A percentile compares a stretch with the other conserved stretches of the same genome.
phyloP scores from a whole-genome alignment of 176 grass and related monocot species.

The Coix lacrymajobi region DNA sequence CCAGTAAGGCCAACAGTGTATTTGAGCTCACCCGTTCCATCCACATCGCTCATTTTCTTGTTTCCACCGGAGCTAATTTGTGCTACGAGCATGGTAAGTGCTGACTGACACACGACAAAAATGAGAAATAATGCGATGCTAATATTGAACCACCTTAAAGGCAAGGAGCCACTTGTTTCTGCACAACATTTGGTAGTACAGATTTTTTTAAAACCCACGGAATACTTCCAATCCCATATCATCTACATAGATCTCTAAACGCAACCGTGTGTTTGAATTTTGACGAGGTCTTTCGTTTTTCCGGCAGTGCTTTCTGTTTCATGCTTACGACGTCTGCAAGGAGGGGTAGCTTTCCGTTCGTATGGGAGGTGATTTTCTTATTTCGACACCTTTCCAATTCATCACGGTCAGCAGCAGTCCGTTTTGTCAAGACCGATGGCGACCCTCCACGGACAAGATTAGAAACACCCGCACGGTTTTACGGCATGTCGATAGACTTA shows the following conservation, averaged over 20 bases:
- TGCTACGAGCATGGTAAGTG: background rate
- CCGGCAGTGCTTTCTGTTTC: background rate
- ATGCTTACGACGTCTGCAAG: background rate
- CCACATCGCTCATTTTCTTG: background rate
- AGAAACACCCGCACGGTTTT: background rate
- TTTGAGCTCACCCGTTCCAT: background rate
- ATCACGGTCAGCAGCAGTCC: background rate
- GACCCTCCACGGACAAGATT: background rate
- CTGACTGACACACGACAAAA: background rate
- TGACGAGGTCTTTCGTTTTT: background rate
- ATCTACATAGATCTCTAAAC: background rate
- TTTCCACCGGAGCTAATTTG: background rate
- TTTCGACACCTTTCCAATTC: background rate
- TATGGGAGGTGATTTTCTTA: background rate
- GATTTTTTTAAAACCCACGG: no score
- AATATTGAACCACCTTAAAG: no score
- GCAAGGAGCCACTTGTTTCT: no score
- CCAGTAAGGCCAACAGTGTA: background rate
- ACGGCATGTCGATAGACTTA: background rate
- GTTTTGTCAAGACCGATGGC: background rate
- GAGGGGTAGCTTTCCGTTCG: background rate
- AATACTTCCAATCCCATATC: no score
- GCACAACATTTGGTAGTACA: no score
- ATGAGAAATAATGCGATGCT: background rate
- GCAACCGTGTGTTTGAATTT: background rate